Conservation (phyloP, 768 basidiomycete species). For the Phanerochaete carnosa region DNA sequence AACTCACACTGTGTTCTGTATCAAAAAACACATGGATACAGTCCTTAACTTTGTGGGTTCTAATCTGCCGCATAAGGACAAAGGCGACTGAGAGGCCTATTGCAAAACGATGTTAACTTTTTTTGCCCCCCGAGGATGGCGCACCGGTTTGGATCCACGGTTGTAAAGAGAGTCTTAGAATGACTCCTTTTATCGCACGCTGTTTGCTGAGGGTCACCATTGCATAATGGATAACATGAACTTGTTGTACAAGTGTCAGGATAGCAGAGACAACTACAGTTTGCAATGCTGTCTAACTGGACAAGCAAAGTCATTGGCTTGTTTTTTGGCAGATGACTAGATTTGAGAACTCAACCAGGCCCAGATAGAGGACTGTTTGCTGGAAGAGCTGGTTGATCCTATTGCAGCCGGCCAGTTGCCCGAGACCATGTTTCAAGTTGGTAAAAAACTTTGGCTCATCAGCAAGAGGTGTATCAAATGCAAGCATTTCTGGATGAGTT, state of each 20-base stretch:
- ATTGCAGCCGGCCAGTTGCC: too few relatives aligned
- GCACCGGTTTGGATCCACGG: not conserved
- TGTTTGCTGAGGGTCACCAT: not conserved
- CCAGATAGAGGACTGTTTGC: too few relatives aligned
- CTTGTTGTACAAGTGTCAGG: constrained; percentile 18
- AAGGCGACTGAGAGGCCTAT: constrained; percentile 5
- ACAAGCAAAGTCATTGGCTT: too few relatives aligned
- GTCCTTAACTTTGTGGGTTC: not conserved
- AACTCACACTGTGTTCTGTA: not conserved
- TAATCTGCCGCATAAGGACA: not conserved
- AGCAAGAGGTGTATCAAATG: too few relatives aligned
- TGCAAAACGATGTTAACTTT: constrained; percentile 6
- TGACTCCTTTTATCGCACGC: not conserved
- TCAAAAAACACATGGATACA: not conserved
- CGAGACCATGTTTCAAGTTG: too few relatives aligned
- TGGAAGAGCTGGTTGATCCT: too few relatives aligned
- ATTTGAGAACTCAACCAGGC: too few relatives aligned
- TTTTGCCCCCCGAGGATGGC: constrained; percentile 4
- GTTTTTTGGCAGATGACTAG: too few relatives aligned
- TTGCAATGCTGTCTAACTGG: too few relatives aligned
- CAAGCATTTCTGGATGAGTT: too few relatives aligned
- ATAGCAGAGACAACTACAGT: constrained; percentile 2
- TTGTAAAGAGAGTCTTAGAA: not conserved
- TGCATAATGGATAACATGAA: constrained; percentile 20
- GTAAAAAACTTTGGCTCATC: too few relatives aligned